Base-by-base conservation (phyloP, 108 stramenopile species). In the Skeletonema grethae region DNA sequence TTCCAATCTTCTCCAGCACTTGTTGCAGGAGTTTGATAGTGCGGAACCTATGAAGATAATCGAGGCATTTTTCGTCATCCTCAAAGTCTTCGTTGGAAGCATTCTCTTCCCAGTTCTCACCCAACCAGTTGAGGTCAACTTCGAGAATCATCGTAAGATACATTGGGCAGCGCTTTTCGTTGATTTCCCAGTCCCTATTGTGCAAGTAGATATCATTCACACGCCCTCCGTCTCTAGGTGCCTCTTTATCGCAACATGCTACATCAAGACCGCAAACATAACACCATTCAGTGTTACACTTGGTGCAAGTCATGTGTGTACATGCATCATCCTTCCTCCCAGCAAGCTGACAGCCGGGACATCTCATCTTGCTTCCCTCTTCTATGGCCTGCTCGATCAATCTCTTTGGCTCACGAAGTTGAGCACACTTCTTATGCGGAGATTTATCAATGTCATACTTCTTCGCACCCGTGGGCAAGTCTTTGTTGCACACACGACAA, bases 81-180 rank as follows among this genome's bases (percentile, higher is more conserved):
- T 61, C 35, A 36, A 61, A 61, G 60, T 61, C 60, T 24, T 35
- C 60, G 30, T 61, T 36, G 34, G 34, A 35, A 20, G 60, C 60
- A 36, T 61, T 61, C n/a, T 61, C 60, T 34, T 61, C 60, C 60
- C 60, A 61, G n/a, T 61, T 61, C 38, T 32, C 38, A 10, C 60
- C 60, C 3, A 61, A 6, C 60, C 60, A 61, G 35, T 61, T n/a
- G 16, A 61, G 60, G 12, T 61, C 60, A 18, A 61, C 35, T 20
- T 61, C 60, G 1, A 61, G 60, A 32, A 61, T 61, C 30, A 29
- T 18, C 60, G 60, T 61, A 10, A 61, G 60, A 36, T 61, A 61
- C 60, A 61, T 61, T 2, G 60, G 60, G 10, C 60, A 61, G 16
- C 60, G 35, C 38, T 61, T 61, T 36, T 61, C 60, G 31, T 61